Evolutionary conservation across 768 basidiomycete genomes (phyloP).

Genomic region (Boletus fagicola): DNA sequence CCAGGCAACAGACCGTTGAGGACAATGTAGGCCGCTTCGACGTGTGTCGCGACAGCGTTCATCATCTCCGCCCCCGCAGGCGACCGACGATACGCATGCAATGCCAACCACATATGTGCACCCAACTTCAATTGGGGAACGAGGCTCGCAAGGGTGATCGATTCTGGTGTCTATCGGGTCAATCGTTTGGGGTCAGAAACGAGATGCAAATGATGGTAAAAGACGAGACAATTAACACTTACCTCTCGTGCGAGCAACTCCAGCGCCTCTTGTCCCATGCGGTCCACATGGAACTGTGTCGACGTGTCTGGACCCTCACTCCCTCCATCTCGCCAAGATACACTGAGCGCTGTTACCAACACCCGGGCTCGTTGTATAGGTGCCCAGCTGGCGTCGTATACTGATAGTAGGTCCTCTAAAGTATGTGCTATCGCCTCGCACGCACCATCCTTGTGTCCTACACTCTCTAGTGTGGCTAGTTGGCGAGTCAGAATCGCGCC

Average conservation of each 20-base stretch:
- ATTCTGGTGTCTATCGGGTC: constrained; percentile 27
- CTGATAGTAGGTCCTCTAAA: constrained; percentile 45
- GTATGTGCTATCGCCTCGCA: constrained; percentile 40
- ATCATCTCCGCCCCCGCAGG: constrained; percentile 41
- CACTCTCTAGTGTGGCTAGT: constrained; percentile 50
- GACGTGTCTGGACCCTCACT: constrained; percentile 24
- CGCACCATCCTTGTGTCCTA: constrained; percentile 58
- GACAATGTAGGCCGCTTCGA: constrained; percentile 51
- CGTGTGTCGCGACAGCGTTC: constrained; percentile 46
- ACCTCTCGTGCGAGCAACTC: constrained; percentile 44
- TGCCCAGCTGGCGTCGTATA: constrained; percentile 48
- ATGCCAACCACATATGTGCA: constrained; percentile 64
- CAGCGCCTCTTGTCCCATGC: constrained; percentile 43
- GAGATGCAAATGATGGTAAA: neutral
- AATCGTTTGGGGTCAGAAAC: neutral
- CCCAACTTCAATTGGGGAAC: constrained; percentile 50
- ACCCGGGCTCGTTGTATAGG: constrained; percentile 61
- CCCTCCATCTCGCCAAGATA: constrained; percentile 31
- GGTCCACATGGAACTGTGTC: constrained; percentile 29
- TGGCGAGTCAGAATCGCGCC: constrained; percentile 66
- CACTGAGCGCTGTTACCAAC: constrained; percentile 53
- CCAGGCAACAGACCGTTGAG: constrained; percentile 40
- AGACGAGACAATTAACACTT: constrained; percentile 14
- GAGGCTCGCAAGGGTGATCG: constrained; percentile 32
- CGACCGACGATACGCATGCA: constrained; percentile 63